Percentiles rank a stretch among this genome's conserved stretches.
These are phyloP conservation scores for Primulina tabacum DNA, from an alignment of 257 asterid genomes.

Conservation along the genomic window DNA sequence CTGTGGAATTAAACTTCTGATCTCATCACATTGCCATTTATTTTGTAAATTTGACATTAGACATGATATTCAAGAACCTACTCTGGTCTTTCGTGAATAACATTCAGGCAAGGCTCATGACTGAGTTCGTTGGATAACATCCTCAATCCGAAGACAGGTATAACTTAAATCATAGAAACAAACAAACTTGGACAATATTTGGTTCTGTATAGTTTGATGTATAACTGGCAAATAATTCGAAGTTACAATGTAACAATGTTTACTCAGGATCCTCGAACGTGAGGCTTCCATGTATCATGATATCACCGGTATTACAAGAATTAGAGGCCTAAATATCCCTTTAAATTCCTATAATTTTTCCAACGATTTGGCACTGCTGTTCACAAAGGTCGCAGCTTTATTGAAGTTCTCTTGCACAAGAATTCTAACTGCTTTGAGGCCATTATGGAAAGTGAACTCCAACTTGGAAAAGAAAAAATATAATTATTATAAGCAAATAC, in stretches of 20 bases:
- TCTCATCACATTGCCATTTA: no score
- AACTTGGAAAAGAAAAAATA: slow-evolving; percentile 40
- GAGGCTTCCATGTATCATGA: background rate
- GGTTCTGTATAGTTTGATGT: no score
- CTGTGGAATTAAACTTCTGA: no score
- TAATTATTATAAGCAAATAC: slow-evolving; percentile 14
- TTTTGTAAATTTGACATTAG: no score
- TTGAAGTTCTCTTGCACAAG: slow-evolving; percentile 62
- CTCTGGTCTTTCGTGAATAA: no score
- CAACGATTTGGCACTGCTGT: slow-evolving; percentile 53
- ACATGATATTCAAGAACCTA: no score
- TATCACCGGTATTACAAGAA: background rate
- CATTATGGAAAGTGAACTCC: slow-evolving; percentile 70
- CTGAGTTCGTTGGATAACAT: no score
- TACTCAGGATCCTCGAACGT: background rate
- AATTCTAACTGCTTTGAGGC: slow-evolving; percentile 77
- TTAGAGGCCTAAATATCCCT: background rate
- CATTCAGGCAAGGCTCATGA: no score
- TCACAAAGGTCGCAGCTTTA: slow-evolving; percentile 81
- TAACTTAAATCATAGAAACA: no score
- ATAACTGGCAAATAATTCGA: background rate
- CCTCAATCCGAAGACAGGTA: no score
- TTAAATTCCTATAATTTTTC: slow-evolving; percentile 23
- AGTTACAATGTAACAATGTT: background rate
- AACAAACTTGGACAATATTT: no score